phyloP scores from a whole-genome alignment of 1,139 yeast genomes.

The Taphrina communis region DNA sequence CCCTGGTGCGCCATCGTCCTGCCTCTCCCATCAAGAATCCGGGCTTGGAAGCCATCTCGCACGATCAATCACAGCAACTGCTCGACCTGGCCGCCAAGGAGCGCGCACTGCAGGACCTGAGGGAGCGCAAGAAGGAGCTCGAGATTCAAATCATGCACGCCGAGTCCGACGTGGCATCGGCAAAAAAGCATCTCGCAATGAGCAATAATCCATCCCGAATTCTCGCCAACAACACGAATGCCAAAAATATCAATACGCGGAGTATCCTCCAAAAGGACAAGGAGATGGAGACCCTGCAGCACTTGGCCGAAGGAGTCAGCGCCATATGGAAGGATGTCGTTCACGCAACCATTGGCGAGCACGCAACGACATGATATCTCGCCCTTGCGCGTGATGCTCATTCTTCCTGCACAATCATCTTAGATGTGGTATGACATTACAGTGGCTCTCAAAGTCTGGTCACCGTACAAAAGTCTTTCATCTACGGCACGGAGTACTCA shows the following conservation, averaged over 20 bases:
- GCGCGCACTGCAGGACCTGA: slow-evolving; percentile 12
- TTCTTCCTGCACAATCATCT: no score
- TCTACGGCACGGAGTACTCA: no score
- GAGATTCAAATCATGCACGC: slow-evolving; percentile 18
- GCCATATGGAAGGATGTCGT: slow-evolving; percentile 29
- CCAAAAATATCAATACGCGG: neutral
- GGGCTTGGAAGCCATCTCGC: neutral
- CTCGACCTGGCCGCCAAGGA: slow-evolving; percentile 22
- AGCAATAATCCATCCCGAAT: neutral
- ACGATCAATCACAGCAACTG: slow-evolving; percentile 18
- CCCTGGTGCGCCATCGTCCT: slow-evolving; percentile 16
- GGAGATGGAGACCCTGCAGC: slow-evolving; percentile 21
- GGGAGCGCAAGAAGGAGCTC: slow-evolving; percentile 22
- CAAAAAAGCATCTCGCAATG: slow-evolving; percentile 13
- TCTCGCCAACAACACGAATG: neutral
- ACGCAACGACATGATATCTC: slow-evolving; percentile 12
- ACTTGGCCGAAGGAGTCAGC: slow-evolving; percentile 24
- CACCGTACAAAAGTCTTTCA: no score
- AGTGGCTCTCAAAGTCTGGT: no score
- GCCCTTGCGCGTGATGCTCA: no score
- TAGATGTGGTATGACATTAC: no score
- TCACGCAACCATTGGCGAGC: slow-evolving; percentile 23
- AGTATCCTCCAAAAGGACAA: slow-evolving; percentile 15
- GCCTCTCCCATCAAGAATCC: slow-evolving; percentile 11
- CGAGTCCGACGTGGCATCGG: slow-evolving; percentile 14